phyloP scores from a whole-genome alignment of 306 rosid species.

The Glycyrrhiza uralensis region DNA sequence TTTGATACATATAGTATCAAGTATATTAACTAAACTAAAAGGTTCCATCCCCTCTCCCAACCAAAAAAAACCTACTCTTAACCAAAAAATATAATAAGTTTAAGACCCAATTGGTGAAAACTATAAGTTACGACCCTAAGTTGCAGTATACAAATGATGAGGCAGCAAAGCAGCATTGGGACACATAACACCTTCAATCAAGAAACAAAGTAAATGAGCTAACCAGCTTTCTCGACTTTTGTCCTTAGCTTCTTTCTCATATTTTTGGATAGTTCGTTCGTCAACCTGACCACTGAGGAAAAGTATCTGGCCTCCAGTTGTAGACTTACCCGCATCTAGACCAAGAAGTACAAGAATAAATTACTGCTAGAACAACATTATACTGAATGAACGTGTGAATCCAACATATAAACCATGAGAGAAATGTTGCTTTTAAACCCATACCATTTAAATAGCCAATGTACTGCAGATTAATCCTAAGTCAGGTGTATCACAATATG shows the following conservation, averaged over 20 bases:
- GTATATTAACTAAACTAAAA: background rate
- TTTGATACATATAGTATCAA: conserved; percentile 10
- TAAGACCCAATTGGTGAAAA: background rate
- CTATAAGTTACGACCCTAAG: background rate
- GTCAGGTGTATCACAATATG: background rate
- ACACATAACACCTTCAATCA: background rate
- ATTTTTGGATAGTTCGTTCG: conserved; percentile 94
- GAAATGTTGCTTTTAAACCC: background rate
- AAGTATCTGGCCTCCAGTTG: conserved; percentile 98
- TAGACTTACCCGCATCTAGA: conserved; percentile 97
- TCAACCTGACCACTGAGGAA: conserved; percentile 97
- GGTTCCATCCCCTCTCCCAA: background rate
- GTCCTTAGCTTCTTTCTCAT: conserved; percentile 98
- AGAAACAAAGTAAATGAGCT: conserved; percentile 32
- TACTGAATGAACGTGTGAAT: background rate
- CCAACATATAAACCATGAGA: background rate
- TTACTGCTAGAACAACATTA: conserved; percentile 4
- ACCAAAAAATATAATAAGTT: background rate
- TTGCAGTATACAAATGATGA: background rate
- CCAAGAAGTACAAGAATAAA: conserved; percentile 16
- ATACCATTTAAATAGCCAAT: background rate
- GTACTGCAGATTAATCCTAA: background rate
- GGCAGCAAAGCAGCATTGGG: background rate
- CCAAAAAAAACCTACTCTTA: background rate
- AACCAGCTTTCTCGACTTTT: conserved; percentile 99